phyloP scores from a whole-genome alignment of 2,329 filamentous ascomycete species.

The Colletotrichum endophyticum region DNA sequence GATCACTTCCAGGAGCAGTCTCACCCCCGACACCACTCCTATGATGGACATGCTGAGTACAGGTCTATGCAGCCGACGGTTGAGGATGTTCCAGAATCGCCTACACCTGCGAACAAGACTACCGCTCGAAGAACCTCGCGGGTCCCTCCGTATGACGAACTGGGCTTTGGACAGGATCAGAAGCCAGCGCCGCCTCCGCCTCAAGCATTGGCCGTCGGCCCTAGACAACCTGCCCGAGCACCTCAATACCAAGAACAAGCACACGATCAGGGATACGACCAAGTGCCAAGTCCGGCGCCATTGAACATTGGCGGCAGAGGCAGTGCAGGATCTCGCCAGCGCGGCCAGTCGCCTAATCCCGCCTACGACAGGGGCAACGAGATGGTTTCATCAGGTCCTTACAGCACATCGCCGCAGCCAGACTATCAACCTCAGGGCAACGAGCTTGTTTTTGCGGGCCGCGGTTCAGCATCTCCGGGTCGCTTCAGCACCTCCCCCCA shows the following conservation, averaged over 20 bases:
- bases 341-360: constrained; percentile 6
- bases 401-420: constrained; percentile 28
- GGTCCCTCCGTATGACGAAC: constrained; percentile 29
- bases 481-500: constrained; percentile 31
- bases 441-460: constrained; percentile 33
- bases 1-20: constrained; percentile 33
- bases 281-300: constrained; percentile 47
- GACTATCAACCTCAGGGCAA: constrained; percentile 13
- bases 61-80: constrained; percentile 66
- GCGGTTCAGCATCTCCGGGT: constrained; percentile 32
- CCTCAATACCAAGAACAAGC: constrained; percentile 40
- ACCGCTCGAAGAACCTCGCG: constrained; percentile 29
- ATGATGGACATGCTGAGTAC: constrained; percentile 53
- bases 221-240: not conserved
- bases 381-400: constrained; percentile 23
- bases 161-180: constrained; percentile 2
- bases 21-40: constrained; percentile 53
- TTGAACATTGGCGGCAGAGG: constrained; percentile 45
- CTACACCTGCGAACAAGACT: constrained; percentile 29
- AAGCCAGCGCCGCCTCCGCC: not conserved
- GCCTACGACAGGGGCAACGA: not conserved
- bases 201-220: not conserved
- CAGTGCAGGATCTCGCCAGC: constrained; percentile 26
- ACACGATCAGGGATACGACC: constrained; percentile 34
- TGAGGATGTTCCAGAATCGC: constrained; percentile 67